phyloP scores from a whole-genome alignment of 1,284 basidiomycete species.

The Thecaphora thlaspeos region DNA sequence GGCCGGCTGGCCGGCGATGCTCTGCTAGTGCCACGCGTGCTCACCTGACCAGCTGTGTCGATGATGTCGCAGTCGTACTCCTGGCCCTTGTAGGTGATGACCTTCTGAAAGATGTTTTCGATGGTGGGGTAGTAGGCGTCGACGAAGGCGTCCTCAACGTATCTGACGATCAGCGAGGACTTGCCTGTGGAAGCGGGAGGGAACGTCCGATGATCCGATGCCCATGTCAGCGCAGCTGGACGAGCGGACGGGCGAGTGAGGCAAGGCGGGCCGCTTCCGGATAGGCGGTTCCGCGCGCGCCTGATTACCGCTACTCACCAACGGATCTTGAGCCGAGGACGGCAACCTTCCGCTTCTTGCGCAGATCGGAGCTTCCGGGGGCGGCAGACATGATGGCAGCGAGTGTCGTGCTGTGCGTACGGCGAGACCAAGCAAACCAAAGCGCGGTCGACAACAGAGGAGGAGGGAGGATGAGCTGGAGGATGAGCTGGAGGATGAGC shows the following conservation, averaged over 20 bases:
- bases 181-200: conserved; percentile 65
- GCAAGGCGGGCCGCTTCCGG: too few relatives aligned
- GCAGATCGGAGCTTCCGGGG: conserved; percentile 36
- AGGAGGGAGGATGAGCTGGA: too few relatives aligned
- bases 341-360: conserved; percentile 56
- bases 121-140: conserved; percentile 93
- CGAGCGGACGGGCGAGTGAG: not conserved
- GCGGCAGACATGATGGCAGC: conserved; percentile 20
- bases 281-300: not conserved
- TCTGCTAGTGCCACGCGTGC: conserved; percentile 17
- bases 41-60: conserved; percentile 85
- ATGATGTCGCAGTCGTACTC: conserved; percentile 96
- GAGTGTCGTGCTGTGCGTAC: too few relatives aligned
- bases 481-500: too few relatives aligned
- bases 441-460: too few relatives aligned
- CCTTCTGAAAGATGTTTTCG: conserved; percentile 83
- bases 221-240: too few relatives aligned
- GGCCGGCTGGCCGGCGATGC: too few relatives aligned
- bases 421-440: too few relatives aligned
- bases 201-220: too few relatives aligned
- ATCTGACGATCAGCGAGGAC: conserved; percentile 66
- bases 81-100: conserved; percentile 75
- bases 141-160: conserved; percentile 61
- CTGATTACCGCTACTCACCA: conserved; percentile 23
- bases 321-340: conserved; percentile 56